A percentile compares a stretch with the other conserved stretches of the same genome.
Conservation (phyloP, 2,329 filamentous ascomycete species). For the Verticillium nubilum region DNA sequence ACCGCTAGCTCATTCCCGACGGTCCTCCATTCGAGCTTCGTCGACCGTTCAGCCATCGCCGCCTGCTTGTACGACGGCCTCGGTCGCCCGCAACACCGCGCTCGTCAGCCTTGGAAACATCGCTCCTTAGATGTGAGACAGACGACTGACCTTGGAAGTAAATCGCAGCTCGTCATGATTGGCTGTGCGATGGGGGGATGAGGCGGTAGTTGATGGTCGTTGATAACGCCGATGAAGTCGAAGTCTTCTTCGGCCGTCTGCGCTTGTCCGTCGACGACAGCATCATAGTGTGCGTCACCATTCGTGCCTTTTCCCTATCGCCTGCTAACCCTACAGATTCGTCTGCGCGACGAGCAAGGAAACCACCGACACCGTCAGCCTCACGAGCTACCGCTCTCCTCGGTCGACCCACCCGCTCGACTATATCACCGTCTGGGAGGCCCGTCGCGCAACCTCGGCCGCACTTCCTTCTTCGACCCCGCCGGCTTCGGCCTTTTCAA, state of each 20-base stretch:
- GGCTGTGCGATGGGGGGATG: too few relatives aligned
- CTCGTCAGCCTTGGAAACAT: too few relatives aligned
- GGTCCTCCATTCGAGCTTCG: too few relatives aligned
- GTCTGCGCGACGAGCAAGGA: slow-evolving; percentile 16
- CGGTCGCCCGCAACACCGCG: too few relatives aligned
- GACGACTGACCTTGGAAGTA: too few relatives aligned
- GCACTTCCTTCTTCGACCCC: slow-evolving; percentile 9
- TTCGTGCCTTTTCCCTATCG: neutral
- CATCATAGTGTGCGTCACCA: slow-evolving; percentile 14
- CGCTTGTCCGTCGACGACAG: slow-evolving; percentile 31
- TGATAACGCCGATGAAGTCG: too few relatives aligned
- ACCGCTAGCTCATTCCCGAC: too few relatives aligned
- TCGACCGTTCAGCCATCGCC: too few relatives aligned
- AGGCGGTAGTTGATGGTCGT: too few relatives aligned
- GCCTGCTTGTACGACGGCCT: too few relatives aligned
- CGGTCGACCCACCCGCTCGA: slow-evolving; percentile 17
- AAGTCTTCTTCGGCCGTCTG: slow-evolving; percentile 32
- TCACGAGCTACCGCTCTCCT: slow-evolving; percentile 12
- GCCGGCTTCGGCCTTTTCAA: neutral
- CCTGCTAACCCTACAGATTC: slow-evolving; percentile 10
- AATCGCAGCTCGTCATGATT: too few relatives aligned
- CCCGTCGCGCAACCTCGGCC: slow-evolving; percentile 13
- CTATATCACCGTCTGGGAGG: slow-evolving; percentile 24
- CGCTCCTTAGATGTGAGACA: too few relatives aligned
- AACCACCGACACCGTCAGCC: slow-evolving; percentile 9